Conservation (phyloP, 805 yeast species). For the Lipomyces lipofer region DNA sequence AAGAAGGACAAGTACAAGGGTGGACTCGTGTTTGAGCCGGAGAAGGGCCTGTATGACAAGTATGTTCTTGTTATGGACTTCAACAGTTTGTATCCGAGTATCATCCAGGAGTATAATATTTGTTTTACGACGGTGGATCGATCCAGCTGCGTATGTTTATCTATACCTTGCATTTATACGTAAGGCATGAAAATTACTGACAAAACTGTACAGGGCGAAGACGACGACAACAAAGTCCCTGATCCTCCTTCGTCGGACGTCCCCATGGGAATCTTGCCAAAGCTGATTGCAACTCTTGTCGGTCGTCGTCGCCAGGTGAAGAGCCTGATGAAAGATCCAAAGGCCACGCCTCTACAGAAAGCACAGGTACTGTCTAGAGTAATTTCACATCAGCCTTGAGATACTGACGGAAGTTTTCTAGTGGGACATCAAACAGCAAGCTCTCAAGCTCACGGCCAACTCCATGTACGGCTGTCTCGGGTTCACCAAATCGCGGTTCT, state of each 20-base stretch:
- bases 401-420: too few species aligned
- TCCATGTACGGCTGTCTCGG: conserved; percentile 99
- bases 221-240: conserved; percentile 64
- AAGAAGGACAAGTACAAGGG: conserved; percentile 81
- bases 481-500: conserved; percentile 84
- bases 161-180: not conserved
- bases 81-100: conserved; percentile 94
- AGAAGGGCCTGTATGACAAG: conserved; percentile 87
- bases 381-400: too few species aligned
- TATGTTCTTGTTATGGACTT: conserved; percentile 94
- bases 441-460: conserved; percentile 93
- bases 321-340: conserved; percentile 73
- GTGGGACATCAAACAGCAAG: conserved; percentile 93
- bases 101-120: conserved; percentile 94
- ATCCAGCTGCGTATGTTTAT: conserved; percentile 39
- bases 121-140: conserved; percentile 95
- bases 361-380: conserved; percentile 25
- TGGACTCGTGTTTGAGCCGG: conserved; percentile 96
- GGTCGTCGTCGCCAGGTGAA: conserved; percentile 92
- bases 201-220: conserved; percentile 37
- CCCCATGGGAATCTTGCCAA: conserved; percentile 81
- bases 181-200: not conserved
- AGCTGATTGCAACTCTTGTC: conserved; percentile 78
- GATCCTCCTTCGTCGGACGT: conserved; percentile 59
- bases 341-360: conserved; percentile 58